Evolutionary conservation across 176 grass and related monocot genomes (phyloP).

Genomic region (Echinochloa phyllopogon): DNA sequence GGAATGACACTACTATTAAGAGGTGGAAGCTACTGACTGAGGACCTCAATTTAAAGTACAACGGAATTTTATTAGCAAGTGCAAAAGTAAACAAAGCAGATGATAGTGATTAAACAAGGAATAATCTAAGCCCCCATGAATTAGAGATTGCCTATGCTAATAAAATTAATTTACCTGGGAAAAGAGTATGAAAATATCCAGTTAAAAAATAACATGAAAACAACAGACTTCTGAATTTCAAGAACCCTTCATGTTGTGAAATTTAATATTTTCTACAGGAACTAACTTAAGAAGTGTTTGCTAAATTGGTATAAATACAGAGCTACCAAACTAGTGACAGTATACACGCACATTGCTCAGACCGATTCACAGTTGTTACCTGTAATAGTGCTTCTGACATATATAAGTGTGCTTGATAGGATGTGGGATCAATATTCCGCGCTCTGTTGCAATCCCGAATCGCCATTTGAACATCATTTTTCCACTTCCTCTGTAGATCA

Average conservation of each 20-base stretch:
- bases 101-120: conserved; percentile 5
- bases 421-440: conserved; percentile 65
- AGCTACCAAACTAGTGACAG: conserved; percentile 32
- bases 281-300: conserved; percentile 6
- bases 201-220: conserved; percentile 11
- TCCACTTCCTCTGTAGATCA: conserved; percentile 88
- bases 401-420: conserved; percentile 71
- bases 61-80: conserved; percentile 1
- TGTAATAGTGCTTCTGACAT: conserved; percentile 86
- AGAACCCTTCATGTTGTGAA: not conserved
- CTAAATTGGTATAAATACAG: conserved; percentile 11
- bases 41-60: not conserved
- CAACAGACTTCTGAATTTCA: not conserved
- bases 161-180: not conserved
- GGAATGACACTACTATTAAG: conserved; percentile 2
- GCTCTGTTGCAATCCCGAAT: conserved; percentile 85
- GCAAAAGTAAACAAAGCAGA: not conserved
- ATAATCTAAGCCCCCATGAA: conserved; percentile 7
- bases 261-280: not conserved
- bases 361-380: conserved; percentile 47
- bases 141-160: not conserved
- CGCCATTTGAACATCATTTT: conserved; percentile 96
- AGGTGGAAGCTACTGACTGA: conserved; percentile 2
- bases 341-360: not conserved
- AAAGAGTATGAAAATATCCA: conserved; percentile 16